Base-by-base conservation (phyloP, 1,284 basidiomycete species). In the Trametes polyzona region DNA sequence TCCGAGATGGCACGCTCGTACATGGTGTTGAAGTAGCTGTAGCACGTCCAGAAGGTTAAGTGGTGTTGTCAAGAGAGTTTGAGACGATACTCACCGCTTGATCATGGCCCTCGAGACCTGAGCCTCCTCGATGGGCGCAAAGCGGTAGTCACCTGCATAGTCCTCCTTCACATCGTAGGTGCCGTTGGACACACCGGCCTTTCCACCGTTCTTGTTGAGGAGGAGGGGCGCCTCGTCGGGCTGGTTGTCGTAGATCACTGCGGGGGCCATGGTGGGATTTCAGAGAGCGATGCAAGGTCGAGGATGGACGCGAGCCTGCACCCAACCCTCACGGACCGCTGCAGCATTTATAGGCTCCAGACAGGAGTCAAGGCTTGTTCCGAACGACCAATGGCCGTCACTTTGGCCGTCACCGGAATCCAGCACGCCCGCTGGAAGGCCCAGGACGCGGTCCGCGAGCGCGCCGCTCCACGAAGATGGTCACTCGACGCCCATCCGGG, bases 51-150 rank as follows among this genome's bases (percentile, higher is more conserved):
- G 36, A 10, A 12, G 8, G 26, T 17, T 29, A 14, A 5, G 4
- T 23, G 16, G 4, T 9, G 14, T 12, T 8, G 12, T 21, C 14
- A 19, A 26, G 48, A 6, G 12, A 14, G 21, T 10, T 11, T 2
- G 7, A 11, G 10, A 11, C 3, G 4, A 44, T 33, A 64, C 76
- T 61, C 62, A 88, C 83, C 89, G 74, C 73, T 84, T 88, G 67
- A 90, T 90, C 90, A 92, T 92, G 41, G 89, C 90, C 37, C 89
- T 78, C 27, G 88, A 86, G 4, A 92, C 89, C 64, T 90, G 83
- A 4, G 88, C 83, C 74, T 92, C 90, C 69, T 88, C 81, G 60
- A 90, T 88, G 4, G 87, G 87, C 4, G 87, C 88, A 62, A 90
- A 90, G 39, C 77, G 78, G 73, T 90, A 90, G 57, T 80, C 71